Evolutionary conservation across 176 grass and related monocot species (phyloP), one percentile per base, ranked within the genome.

Genomic region (Otatea glauca): DNA sequence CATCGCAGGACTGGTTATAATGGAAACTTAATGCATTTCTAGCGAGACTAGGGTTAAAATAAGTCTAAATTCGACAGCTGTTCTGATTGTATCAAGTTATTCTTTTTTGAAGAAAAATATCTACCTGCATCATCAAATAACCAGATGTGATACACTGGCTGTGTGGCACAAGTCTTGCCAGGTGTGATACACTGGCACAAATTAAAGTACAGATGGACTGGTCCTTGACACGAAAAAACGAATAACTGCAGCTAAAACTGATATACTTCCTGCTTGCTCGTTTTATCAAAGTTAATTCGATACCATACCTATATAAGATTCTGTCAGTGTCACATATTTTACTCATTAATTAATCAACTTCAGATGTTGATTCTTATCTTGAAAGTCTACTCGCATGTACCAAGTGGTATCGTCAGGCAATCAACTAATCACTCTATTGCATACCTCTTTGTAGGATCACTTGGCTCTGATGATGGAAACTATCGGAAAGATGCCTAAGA

Each of bases 401-500:
- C 7, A 47, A 60, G 54, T 68, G 55, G 54, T 76, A 76, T 81
- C 55, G 5, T 70, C 38, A 43, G 68, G 75, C 67, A 50, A 72
- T 39, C 15, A 50, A n/a, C 54, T 79, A 20, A 78, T 38, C 14
- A 7, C 7, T 73, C 17, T 67, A 25, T 85, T 65, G 23, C 8
- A 72, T 65, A 21, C 45, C 78, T 53, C 20, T 56, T 80, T 76
- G 42, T 55, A 98, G 96, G 96, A 98, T 88, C 96, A 98, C 68
- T 90, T 98, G 74, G 93, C 93, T 79, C 67, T 87, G 65, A 98
- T 93, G 93, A 98, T 98, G 92, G 96, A 98, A 84, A 84, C 87
- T 54, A 89, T 98, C 6, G 96, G 96, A 72, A 98, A 93, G 85
- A 95, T 98, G 82, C 93, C 93, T 47, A 84, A 84, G 85, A 92